Evolutionary conservation across 1,284 basidiomycete genomes (phyloP), one percentile per base, ranked within the genome.

Genomic region (Somion occarium): DNA sequence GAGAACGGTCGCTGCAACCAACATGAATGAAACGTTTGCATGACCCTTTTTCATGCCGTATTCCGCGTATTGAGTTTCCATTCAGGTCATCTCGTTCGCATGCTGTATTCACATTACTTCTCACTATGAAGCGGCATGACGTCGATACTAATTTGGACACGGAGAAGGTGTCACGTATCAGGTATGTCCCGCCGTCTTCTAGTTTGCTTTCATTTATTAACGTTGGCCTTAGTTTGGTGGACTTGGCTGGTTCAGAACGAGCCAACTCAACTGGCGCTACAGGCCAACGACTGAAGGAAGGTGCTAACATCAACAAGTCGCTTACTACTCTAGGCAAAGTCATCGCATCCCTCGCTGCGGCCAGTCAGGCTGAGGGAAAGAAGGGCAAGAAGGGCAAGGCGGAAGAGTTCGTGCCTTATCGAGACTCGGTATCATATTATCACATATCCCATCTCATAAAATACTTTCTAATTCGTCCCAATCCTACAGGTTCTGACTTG

Each of bases 231-330:
- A 90, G 88, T 63, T 73, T 95, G 56, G 92, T 98, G 54, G 95
- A 98, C 74, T 76, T 98, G 55, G 95, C 95, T n/a, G 96, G 96
- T 62, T 97, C 93, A 19, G 96, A 99, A 69, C 81, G 96, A 58
- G 93, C 93, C 23, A 96, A 96, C 61, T 95, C 93, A 3, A 97
- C 94, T 7, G 96, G 97, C 34, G 94, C 94, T n/a, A 98, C 91
- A 15, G 97, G 90, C 3, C 86, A 88, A 61, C 83, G 95, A 38
- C 73, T 99, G 52, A 97, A 97, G 71, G 96, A 98, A 73, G 92
- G 96, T 46, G 92, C 93, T 19, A 94, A 95, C 68, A 98, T 98
- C 78, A 99, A 99, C 74, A 98, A 97, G 70, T 97, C 93, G 2
- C 80, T 99, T 30, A 98, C 94, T 3, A 97, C 94, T 0, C 83